Evolutionary conservation across 2,329 filamentous ascomycete species (phyloP).

Genomic region (Fusarium euwallaceae): DNA sequence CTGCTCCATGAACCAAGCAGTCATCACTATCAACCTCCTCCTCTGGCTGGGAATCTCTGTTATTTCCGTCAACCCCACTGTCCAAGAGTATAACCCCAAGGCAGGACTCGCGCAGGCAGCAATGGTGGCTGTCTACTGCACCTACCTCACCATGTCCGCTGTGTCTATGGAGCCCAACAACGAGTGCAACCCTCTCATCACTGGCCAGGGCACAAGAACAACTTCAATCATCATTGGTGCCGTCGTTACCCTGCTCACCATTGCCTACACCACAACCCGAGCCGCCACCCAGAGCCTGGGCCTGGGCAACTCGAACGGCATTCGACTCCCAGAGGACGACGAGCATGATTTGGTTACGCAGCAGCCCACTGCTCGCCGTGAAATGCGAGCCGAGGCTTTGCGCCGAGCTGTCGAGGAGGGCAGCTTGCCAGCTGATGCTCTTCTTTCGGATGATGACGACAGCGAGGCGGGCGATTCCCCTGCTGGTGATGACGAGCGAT

Average conservation of each 20-base stretch:
- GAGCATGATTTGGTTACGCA: slow-evolving; percentile 91
- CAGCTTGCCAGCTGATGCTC: slow-evolving; percentile 88
- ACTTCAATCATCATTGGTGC: slow-evolving; percentile 94
- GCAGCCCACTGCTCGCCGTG: slow-evolving; percentile 82
- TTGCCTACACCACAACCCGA: slow-evolving; percentile 96
- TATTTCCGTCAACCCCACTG: slow-evolving; percentile 88
- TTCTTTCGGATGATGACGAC: slow-evolving; percentile 80
- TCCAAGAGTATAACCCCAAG: slow-evolving; percentile 93
- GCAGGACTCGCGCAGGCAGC: slow-evolving; percentile 97
- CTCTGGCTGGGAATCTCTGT: slow-evolving; percentile 84
- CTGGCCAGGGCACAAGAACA: slow-evolving; percentile 86
- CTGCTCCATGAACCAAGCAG: slow-evolving; percentile 96
- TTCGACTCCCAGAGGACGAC: slow-evolving; percentile 76
- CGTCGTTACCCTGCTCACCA: slow-evolving; percentile 94
- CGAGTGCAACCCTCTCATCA: slow-evolving; percentile 93
- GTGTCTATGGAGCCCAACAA: slow-evolving; percentile 98
- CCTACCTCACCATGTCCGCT: slow-evolving; percentile 97
- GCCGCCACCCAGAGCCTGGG: slow-evolving; percentile 92
- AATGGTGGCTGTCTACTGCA: slow-evolving; percentile 98
- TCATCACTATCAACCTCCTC: slow-evolving; percentile 93
- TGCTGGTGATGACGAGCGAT: slow-evolving; percentile 87
- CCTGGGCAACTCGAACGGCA: slow-evolving; percentile 64
- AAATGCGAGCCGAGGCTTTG: slow-evolving; percentile 93
- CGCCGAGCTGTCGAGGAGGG: slow-evolving; percentile 93
- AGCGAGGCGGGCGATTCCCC: slow-evolving; percentile 73